Base-by-base conservation (phyloP, 768 basidiomycete genomes). In the Lactifluus subvellereus region DNA sequence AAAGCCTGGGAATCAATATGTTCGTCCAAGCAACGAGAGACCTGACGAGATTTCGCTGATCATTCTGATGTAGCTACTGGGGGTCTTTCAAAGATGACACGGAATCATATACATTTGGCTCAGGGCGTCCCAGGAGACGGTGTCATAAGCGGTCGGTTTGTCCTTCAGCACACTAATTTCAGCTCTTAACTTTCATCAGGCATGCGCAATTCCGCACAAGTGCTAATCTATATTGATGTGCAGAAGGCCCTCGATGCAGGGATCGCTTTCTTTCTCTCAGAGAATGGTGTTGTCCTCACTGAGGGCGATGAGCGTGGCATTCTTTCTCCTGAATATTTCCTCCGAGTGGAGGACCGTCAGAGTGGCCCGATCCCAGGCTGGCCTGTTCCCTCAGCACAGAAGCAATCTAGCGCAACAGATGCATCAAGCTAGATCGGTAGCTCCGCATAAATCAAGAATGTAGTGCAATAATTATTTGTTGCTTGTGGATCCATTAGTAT, bases 41-140 rank as follows among this genome's bases (percentile, higher is more conserved):
- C 6, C 40, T 22, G 20, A 32, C 20, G 43, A 45, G 37, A 54
- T 45, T 10, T 52, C 37, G 8, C 54, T 68, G 18, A 47, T 11
- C 18, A 50, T 53, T 40, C 33, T 32, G 33, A 13, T 53, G n/a
- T 65, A 94, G 92, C 79, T 14, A 77, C 75, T 7, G 75, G 84
- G 66, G 94, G 94, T 0, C 73, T 97, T 18, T 92, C 88, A 0
- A 86, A 80, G 65, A 97, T 95, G 94, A 80, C 75, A 13, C 80
- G 96, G 30, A 96, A 94, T 70, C 94, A 98, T 70, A 89, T 98
- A 43, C 96, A 99, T 73, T 79, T 97, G 14, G 94, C 95, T 0
- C 89, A 94, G 71, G 87, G 89, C 40, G 75, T 90, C 3, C 76
- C 80, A 2, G 84, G 84, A 1, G 75, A 84, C 2, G 80, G 82